Evolutionary conservation across 2,329 filamentous ascomycete genomes (phyloP).

Genomic region (Sporothrix humicola): DNA sequence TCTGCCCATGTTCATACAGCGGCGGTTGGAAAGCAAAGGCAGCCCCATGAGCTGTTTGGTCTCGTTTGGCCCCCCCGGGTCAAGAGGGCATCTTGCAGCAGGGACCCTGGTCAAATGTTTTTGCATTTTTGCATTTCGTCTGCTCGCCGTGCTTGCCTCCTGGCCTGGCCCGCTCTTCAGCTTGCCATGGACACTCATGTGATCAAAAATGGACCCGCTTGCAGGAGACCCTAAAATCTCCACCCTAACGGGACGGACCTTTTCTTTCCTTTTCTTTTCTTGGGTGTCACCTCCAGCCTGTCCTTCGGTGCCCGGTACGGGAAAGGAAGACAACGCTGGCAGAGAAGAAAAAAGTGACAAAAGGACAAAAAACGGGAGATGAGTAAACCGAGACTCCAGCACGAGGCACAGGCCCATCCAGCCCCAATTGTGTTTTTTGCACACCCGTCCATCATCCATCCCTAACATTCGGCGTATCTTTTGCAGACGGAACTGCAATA

Average conservation of each 20-base stretch:
- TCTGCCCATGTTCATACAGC: no score
- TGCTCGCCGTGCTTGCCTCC: not conserved
- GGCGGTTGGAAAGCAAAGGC: not conserved
- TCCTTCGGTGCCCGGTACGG: slow-evolving; percentile 31
- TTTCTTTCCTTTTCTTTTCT: slow-evolving; percentile 28
- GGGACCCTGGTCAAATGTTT: not conserved
- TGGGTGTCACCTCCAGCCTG: slow-evolving; percentile 22
- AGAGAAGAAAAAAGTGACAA: no score
- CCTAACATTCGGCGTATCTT: not conserved
- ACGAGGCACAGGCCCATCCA: slow-evolving; percentile 7
- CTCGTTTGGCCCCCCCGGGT: not conserved
- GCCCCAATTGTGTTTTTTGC: no score
- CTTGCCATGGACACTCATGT: slow-evolving; percentile 34
- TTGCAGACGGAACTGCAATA: not conserved
- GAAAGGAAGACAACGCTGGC: slow-evolving; percentile 28
- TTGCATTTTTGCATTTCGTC: not conserved
- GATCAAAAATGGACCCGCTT: slow-evolving; percentile 35
- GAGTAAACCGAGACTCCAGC: not conserved
- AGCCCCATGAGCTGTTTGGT: no score
- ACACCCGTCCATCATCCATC: not conserved
- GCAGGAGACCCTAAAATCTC: slow-evolving; percentile 25
- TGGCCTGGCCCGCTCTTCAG: slow-evolving; percentile 27
- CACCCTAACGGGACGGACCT: slow-evolving; percentile 35
- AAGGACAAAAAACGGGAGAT: slow-evolving; percentile 28
- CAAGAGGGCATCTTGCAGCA: no score